phyloP scores from a whole-genome alignment of 441 rosid species.

The Breynia disticha region DNA sequence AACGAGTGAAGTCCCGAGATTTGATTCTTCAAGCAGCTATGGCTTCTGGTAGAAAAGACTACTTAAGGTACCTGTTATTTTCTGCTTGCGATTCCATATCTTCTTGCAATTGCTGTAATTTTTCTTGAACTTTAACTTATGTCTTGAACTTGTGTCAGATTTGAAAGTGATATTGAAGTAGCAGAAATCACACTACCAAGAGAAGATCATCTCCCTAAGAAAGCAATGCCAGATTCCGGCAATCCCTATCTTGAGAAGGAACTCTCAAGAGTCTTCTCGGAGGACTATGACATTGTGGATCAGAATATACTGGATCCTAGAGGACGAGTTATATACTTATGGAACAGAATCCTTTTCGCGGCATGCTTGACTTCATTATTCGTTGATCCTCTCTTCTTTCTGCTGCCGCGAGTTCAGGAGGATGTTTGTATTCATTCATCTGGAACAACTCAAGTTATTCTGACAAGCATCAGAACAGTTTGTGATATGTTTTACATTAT shows the following conservation, averaged over 20 bases:
- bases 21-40: slow-evolving; percentile 9
- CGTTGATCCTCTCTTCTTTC: slow-evolving; percentile 47
- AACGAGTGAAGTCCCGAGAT: neutral
- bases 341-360: slow-evolving; percentile 45
- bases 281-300: slow-evolving; percentile 34
- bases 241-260: slow-evolving; percentile 16
- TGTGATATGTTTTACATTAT: slow-evolving; percentile 38
- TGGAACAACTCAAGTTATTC: slow-evolving; percentile 23
- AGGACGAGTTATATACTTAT: slow-evolving; percentile 27
- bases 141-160: slow-evolving; percentile 20
- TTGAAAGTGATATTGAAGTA: slow-evolving; percentile 21
- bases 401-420: slow-evolving; percentile 26
- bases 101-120: neutral
- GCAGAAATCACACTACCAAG: slow-evolving; percentile 6
- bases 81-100: neutral
- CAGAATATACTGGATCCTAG: slow-evolving; percentile 37
- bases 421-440: slow-evolving; percentile 30
- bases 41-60: slow-evolving; percentile 25
- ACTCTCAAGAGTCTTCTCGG: slow-evolving; percentile 49
- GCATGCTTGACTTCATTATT: slow-evolving; percentile 48
- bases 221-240: slow-evolving; percentile 10
- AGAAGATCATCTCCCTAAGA: neutral
- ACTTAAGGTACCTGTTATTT: slow-evolving; percentile 23
- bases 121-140: neutral
- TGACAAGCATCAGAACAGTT: slow-evolving; percentile 29